A percentile compares a stretch with the other conserved stretches of the same genome.
Conservation (phyloP, 306 rosid species). For the Vigna trinervia region DNA sequence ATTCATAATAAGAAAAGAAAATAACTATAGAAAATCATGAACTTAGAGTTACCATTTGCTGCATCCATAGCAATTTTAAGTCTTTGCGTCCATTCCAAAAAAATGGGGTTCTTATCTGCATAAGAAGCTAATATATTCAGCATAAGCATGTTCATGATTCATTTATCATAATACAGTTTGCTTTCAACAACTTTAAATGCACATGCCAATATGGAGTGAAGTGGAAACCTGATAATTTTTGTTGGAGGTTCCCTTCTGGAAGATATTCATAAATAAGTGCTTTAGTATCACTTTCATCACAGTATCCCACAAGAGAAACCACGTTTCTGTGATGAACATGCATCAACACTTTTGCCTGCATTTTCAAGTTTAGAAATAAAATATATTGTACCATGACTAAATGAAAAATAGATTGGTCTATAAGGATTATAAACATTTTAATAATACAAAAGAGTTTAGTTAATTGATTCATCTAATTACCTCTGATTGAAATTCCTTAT, state of each 20-base stretch:
- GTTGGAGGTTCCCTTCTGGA: slow-evolving; percentile 41
- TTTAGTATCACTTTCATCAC: slow-evolving; percentile 39
- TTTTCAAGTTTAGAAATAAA: not conserved
- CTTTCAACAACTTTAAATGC: not conserved
- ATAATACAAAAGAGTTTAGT: not conserved
- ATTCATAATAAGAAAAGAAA: not conserved
- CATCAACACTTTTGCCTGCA: slow-evolving; percentile 57
- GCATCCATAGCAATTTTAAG: slow-evolving; percentile 37
- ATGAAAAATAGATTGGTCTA: not conserved
- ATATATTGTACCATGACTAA: not conserved
- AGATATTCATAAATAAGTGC: slow-evolving; percentile 47
- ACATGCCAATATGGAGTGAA: not conserved
- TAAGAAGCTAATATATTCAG: not conserved
- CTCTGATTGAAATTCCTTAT: slow-evolving; percentile 44
- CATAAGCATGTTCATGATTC: not conserved
- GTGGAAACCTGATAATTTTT: slow-evolving; percentile 46
- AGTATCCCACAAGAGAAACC: slow-evolving; percentile 39
- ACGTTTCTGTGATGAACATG: slow-evolving; percentile 62
- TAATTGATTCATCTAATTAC: not conserved
- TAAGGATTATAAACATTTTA: not conserved
- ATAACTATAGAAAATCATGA: not conserved
- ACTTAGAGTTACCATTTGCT: slow-evolving; percentile 35
- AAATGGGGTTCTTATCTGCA: slow-evolving; percentile 1
- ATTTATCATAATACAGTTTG: slow-evolving; percentile 1
- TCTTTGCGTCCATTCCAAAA: slow-evolving; percentile 36